Conservation (phyloP, 371 early-diverging fungal species). For the Mucor racemosus region DNA sequence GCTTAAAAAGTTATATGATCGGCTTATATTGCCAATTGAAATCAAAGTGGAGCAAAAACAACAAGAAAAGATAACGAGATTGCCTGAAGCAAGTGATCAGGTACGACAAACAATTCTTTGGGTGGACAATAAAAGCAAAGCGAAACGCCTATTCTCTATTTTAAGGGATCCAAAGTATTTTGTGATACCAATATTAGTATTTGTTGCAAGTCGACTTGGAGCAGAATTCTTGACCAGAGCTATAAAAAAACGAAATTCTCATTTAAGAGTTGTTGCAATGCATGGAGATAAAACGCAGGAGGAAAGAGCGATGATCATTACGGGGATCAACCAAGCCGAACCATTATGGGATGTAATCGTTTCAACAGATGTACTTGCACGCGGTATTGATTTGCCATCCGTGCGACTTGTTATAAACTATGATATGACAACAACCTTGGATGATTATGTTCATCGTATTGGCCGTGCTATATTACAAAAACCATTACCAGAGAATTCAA, state of each 20-base stretch:
- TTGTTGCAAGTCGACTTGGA: slow-evolving; percentile 64
- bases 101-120: slow-evolving; percentile 68
- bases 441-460: slow-evolving; percentile 65
- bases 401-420: slow-evolving; percentile 63
- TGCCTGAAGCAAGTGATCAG: slow-evolving; percentile 36
- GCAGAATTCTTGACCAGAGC: slow-evolving; percentile 57
- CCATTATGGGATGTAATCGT: slow-evolving; percentile 54
- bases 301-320: slow-evolving; percentile 46
- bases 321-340: slow-evolving; percentile 39
- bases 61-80: background rate
- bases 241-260: slow-evolving; percentile 46
- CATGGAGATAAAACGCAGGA: slow-evolving; percentile 59
- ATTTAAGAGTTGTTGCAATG: slow-evolving; percentile 49
- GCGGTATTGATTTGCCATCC: slow-evolving; percentile 55
- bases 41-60: slow-evolving; percentile 28
- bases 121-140: slow-evolving; percentile 67
- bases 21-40: slow-evolving; percentile 28
- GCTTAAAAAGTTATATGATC: slow-evolving; percentile 14
- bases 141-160: slow-evolving; percentile 61
- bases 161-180: slow-evolving; percentile 61
- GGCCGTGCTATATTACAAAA: slow-evolving; percentile 55
- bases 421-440: slow-evolving; percentile 63
- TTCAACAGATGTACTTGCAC: slow-evolving; percentile 60
- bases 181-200: slow-evolving; percentile 58
- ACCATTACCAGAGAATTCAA: slow-evolving; percentile 26